A percentile compares a stretch with the other conserved stretches of the same genome.
phyloP scores from a whole-genome alignment of 1,139 yeast genomes.

The Sugiyamaella neomexicana region DNA sequence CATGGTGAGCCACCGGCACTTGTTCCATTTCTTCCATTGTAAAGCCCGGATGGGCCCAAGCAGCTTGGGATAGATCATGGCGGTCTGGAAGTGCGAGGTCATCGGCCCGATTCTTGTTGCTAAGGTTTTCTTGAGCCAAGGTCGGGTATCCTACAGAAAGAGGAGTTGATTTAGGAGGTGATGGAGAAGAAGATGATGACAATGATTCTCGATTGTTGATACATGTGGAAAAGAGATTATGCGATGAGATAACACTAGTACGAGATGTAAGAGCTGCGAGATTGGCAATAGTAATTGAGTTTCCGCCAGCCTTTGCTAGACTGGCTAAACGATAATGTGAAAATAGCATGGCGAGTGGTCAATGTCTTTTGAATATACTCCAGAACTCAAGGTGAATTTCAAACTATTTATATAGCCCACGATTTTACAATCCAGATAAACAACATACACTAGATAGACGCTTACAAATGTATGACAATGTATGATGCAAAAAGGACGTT shows the following conservation, averaged over 20 bases:
- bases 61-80: constrained; percentile 36
- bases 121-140: constrained; percentile 3
- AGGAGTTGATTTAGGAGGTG: neutral
- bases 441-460: no score
- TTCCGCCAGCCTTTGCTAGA: neutral
- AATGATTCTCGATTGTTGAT: neutral
- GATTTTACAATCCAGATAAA: no score
- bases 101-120: neutral
- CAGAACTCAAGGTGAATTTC: no score
- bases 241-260: neutral
- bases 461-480: no score
- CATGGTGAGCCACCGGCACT: constrained; percentile 55
- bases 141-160: neutral
- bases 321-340: neutral
- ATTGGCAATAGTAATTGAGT: neutral
- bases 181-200: neutral
- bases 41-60: constrained; percentile 60
- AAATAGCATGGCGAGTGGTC: neutral
- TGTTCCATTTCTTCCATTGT: constrained; percentile 49
- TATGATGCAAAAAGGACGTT: no score
- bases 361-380: no score
- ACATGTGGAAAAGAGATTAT: neutral
- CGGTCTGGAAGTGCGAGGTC: constrained; percentile 23
- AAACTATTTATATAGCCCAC: no score
- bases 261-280: neutral